Evolutionary conservation across 352 stramenopile species (phyloP), one percentile per base, ranked within the genome.

Genomic region (Halophytophthora batemanensis): DNA sequence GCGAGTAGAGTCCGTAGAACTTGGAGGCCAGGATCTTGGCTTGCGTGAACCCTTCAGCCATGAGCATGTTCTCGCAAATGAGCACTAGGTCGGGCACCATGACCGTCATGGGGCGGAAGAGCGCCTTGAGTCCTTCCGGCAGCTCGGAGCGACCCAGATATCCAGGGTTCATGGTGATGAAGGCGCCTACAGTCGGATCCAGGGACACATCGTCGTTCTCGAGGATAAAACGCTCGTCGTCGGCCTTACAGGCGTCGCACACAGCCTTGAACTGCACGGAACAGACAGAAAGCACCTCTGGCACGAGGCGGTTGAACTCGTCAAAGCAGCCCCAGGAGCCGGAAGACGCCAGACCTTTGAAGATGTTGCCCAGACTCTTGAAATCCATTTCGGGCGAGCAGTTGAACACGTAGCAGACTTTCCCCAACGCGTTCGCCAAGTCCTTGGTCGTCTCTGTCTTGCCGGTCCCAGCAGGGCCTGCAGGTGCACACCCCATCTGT

Each of bases 61-160:
- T 98, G 33, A 98, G 72, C 90, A 98, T 98, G 66, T 98, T 98
- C 66, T 98, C 95, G 64, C 91, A 98, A 58, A 98, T 98, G 17
- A 98, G 65, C 48, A 98, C 90, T 1, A 98, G 66, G 65, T 98
- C 93, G 11, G 95, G 95, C 28, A 98, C 93, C 91, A 98, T 98
- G 38, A 98, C 90, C 13, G 94, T 98, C 84, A 98, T 98, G 13
- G 95, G 93, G 4, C 95, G 83, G 69, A 98, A 98, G 2, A 98
- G 64, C 6, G 92, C 92, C 61, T 98, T 98, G 7, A 98, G 69
- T 25, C 91, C 93, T 78, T 98, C 94, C 6, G 95, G 94, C 5
- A 98, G 74, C 58, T 98, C 94, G 0, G 86, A 97, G 14, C 94
- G 88, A 36, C 94, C 94, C 18, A 98, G 68, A 62, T 98, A 98